A percentile compares a stretch with the other conserved stretches of the same genome.
phyloP scores from a whole-genome alignment of 129 eudicot species.

The Artemisia tridentata region DNA sequence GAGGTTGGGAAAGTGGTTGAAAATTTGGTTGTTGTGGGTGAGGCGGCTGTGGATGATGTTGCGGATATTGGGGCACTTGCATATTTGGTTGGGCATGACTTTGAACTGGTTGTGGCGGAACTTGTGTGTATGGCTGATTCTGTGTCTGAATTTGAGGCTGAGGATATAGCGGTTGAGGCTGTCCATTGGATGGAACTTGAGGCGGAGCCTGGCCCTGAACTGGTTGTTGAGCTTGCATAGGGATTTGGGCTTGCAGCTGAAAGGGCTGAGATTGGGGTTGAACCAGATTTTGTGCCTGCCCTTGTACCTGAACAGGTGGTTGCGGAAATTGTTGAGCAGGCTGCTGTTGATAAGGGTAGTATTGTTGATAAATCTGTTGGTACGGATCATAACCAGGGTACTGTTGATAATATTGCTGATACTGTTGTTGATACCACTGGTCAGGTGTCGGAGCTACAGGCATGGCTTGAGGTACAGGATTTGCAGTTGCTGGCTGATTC shows the following conservation, averaged over 20 bases:
- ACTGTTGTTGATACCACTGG: conserved; percentile 42
- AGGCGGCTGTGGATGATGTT: conserved; percentile 45
- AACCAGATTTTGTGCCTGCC: conserved; percentile 14
- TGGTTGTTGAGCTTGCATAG: conserved; percentile 35
- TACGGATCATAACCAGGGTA: conserved; percentile 79
- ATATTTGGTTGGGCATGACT: conserved; percentile 46
- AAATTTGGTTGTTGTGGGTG: conserved; percentile 30
- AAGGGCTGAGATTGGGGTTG: conserved; percentile 23
- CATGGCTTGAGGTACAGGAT: conserved; percentile 23
- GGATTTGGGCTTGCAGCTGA: conserved; percentile 38
- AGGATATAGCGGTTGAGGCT: conserved; percentile 33
- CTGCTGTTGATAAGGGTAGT: conserved; percentile 66
- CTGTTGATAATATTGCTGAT: conserved; percentile 81
- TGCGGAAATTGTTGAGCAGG: conserved; percentile 55
- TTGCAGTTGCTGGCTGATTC: conserved; percentile 40
- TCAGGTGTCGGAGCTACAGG: conserved; percentile 36
- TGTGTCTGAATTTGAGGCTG: conserved; percentile 41
- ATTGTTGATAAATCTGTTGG: conserved; percentile 79
- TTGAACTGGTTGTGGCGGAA: conserved; percentile 45
- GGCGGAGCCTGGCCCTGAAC: conserved; percentile 28
- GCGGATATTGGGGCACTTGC: conserved; percentile 73
- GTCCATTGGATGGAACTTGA: conserved; percentile 33
- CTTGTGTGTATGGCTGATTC: conserved; percentile 43
- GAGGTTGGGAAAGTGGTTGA: conserved; percentile 36
- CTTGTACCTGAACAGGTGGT: conserved; percentile 29